These are phyloP conservation scores for Termitomyces bulborhizus DNA, from an alignment of 768 basidiomycete species.

Conservation along the genomic window DNA sequence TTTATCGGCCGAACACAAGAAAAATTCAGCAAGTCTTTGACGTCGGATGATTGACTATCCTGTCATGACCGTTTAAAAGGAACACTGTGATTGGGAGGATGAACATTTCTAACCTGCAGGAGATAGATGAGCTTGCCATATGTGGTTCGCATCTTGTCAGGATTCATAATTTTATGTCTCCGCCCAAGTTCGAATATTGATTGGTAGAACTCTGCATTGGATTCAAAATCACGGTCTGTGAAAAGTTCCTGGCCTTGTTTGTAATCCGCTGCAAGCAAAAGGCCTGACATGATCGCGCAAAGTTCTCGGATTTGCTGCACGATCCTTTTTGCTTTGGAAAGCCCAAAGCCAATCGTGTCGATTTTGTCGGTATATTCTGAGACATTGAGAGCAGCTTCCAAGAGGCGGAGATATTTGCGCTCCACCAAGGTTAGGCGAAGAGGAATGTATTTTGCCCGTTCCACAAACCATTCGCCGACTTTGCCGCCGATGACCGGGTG, in stretches of 20 bases:
- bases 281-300: conserved; percentile 82
- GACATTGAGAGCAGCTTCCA: conserved; percentile 79
- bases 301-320: conserved; percentile 84
- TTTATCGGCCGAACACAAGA: conserved; percentile 73
- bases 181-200: conserved; percentile 76
- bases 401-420: conserved; percentile 78
- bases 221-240: conserved; percentile 71
- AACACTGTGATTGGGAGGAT: background rate
- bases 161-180: conserved; percentile 88
- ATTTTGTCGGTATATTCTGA: conserved; percentile 91
- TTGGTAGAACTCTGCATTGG: conserved; percentile 78
- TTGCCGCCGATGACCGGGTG: conserved; percentile 55
- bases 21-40: conserved; percentile 74
- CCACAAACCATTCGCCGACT: conserved; percentile 83
- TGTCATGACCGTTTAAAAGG: conserved; percentile 20
- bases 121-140: conserved; percentile 85
- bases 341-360: conserved; percentile 70
- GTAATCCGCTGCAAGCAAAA: conserved; percentile 79
- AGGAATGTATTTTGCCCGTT: conserved; percentile 77
- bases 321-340: conserved; percentile 82
- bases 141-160: conserved; percentile 85
- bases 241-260: conserved; percentile 87
- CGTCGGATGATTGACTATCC: conserved; percentile 84
- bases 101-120: conserved; percentile 50
- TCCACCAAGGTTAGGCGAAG: conserved; percentile 68